These are phyloP conservation scores for Vigna mungo DNA, from an alignment of 306 rosid species.

Conservation along the genomic window DNA sequence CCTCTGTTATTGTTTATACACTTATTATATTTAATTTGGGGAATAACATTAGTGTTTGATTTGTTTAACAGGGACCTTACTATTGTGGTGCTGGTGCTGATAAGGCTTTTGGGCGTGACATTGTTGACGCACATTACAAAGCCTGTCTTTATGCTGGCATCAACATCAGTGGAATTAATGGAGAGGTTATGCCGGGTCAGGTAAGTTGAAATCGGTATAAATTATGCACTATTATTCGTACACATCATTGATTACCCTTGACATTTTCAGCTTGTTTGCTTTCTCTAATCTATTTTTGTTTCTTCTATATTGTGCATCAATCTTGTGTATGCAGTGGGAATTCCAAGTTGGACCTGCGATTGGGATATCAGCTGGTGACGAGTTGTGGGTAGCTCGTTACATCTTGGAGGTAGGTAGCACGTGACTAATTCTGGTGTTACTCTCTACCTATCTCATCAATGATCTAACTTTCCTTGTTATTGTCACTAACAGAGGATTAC, in stretches of 20 bases:
- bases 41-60: constrained; percentile 6
- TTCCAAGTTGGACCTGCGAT: constrained; percentile 97
- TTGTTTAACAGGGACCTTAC: constrained; percentile 80
- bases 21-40: not conserved
- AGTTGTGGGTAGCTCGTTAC: constrained; percentile 93
- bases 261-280: not conserved
- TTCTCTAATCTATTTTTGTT: not conserved
- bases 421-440: not conserved
- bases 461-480: constrained; percentile 22
- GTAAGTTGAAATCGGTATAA: constrained; percentile 38
- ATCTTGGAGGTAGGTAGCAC: constrained; percentile 93
- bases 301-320: not conserved
- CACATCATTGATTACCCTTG: not conserved
- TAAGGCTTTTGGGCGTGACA: constrained; percentile 90
- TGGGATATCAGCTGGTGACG: constrained; percentile 89
- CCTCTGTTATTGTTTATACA: not conserved
- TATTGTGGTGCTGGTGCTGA: constrained; percentile 86
- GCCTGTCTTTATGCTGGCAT: constrained; percentile 92
- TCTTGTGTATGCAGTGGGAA: constrained; percentile 72
- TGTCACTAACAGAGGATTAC: constrained; percentile 76
- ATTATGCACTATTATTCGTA: not conserved
- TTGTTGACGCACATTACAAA: constrained; percentile 91
- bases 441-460: not conserved
- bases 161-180: constrained; percentile 88
- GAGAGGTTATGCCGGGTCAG: constrained; percentile 99